Evolutionary conservation across 2,329 filamentous ascomycete genomes (phyloP), one percentile per base, ranked within the genome.

Genomic region (Aplosporella prunicola): DNA sequence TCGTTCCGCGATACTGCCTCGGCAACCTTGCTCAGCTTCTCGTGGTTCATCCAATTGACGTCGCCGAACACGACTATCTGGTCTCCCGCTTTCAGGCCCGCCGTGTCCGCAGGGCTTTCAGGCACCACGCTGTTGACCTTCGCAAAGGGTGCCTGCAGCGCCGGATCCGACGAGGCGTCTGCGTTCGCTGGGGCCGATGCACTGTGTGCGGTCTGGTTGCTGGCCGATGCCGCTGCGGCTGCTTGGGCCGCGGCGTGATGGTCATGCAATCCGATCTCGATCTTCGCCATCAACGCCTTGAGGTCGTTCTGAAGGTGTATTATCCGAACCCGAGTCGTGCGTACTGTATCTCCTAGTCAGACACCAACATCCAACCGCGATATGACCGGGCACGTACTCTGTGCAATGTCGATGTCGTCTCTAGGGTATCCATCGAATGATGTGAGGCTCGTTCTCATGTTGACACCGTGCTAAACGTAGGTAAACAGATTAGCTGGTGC

Each of bases 261-360:
- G 47, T 82, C 79, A 55, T 96, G 86, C n/a, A 98, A 72, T 31
- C 79, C 78, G 52, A 80, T 80, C 60, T 96, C 91, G 48, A 96
- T 80, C 41, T 72, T 68, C 41, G 64, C 64, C 87, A 96, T 95
- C 28, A 95, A 64, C 25, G 79, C 77, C 57, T 93, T 95, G 66
- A 94, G 89, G 61, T 98, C 91, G 55, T 95, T 96, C 46, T 83
- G 80, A 25, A 96, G 71, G 48, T 80, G 72, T 48, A 96, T 91
- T 48, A 98, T 94, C 43, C 84, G 79, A 18, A 88, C 76, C 60
- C 91, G 74, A 24, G 88, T 94, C n/a, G 86, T 94, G 44, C 91
- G 84, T 55, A 98, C 85, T 93, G 51, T n/a, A n/a, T n/a, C n/a
- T n/a, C n/a, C n/a, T n/a, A n/a, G n/a, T n/a, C n/a, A n/a, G 36